These are phyloP conservation scores for Malania oleifera DNA, from an alignment of 164 flowering plant species.

Conservation along the genomic window DNA sequence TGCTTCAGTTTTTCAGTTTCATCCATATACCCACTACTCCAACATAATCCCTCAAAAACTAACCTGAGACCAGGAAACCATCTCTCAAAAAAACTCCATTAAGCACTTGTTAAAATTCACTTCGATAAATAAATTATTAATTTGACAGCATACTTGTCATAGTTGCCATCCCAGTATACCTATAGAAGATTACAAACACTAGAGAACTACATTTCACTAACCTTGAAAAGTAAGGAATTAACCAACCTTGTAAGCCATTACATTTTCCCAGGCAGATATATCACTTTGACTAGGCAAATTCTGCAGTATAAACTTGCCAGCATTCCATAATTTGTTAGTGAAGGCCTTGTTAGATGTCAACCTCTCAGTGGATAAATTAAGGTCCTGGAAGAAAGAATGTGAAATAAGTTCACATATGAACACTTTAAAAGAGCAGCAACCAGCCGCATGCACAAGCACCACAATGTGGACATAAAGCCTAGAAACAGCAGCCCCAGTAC, in stretches of 20 bases:
- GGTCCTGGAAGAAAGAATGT: conserved; percentile 54
- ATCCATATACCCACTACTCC: no score
- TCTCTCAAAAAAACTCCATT: no score
- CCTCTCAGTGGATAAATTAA: conserved; percentile 83
- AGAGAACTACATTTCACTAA: background rate
- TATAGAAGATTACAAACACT: no score
- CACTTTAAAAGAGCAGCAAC: background rate
- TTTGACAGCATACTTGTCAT: no score
- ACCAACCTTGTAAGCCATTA: conserved; percentile 57
- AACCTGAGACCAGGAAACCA: no score
- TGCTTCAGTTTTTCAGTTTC: no score
- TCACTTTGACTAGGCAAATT: conserved; percentile 72
- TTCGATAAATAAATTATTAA: no score
- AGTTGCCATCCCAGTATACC: no score
- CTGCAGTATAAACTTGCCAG: conserved; percentile 91
- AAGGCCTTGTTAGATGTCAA: conserved; percentile 92
- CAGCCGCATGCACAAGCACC: background rate
- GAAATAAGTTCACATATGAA: background rate
- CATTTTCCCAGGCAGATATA: conserved; percentile 49
- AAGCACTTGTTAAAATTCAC: no score
- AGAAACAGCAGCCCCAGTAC: conserved; percentile 3
- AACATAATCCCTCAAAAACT: no score
- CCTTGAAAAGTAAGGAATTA: background rate
- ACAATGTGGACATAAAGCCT: conserved; percentile 1
- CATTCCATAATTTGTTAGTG: conserved; percentile 96